Conservation (phyloP, 306 rosid genomes). For the Ormosia emarginata region DNA sequence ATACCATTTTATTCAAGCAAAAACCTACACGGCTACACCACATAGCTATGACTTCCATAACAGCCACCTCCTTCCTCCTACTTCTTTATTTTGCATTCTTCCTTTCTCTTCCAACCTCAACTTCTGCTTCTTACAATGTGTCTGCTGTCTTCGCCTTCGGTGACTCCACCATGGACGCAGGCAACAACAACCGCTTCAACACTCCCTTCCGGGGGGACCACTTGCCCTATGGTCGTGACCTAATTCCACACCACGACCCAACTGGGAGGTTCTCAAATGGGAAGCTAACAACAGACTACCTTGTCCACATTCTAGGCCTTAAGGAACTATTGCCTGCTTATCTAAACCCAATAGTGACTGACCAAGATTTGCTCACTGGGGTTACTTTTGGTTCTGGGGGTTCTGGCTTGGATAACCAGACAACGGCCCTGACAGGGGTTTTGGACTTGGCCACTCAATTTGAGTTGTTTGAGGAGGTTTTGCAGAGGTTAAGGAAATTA, state of each 20-base stretch:
- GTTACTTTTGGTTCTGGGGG: conserved; percentile 37
- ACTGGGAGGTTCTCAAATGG: conserved; percentile 37
- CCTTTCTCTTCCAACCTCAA: neutral
- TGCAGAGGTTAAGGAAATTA: neutral
- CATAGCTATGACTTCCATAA: neutral
- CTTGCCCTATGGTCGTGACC: conserved; percentile 34
- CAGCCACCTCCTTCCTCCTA: neutral
- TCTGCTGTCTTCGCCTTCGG: conserved; percentile 34
- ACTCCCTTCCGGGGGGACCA: conserved; percentile 1
- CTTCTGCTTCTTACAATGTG: neutral
- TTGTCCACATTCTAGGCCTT: conserved; percentile 28
- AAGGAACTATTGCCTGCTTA: conserved; percentile 36
- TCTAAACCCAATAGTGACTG: neutral
- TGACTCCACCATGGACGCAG: conserved; percentile 32
- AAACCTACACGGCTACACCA: neutral
- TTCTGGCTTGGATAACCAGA: conserved; percentile 26
- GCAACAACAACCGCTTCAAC: conserved; percentile 26
- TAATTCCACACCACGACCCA: conserved; percentile 7
- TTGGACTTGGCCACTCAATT: conserved; percentile 9
- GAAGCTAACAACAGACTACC: conserved; percentile 25
- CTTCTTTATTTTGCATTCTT: neutral
- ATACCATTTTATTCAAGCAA: neutral
- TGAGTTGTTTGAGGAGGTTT: conserved; percentile 17
- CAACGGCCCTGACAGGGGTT: neutral
- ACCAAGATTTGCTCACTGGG: conserved; percentile 25